Evolutionary conservation across 805 yeast species (phyloP), one percentile per base, ranked within the genome.

Genomic region (Saturnispora hagleri): DNA sequence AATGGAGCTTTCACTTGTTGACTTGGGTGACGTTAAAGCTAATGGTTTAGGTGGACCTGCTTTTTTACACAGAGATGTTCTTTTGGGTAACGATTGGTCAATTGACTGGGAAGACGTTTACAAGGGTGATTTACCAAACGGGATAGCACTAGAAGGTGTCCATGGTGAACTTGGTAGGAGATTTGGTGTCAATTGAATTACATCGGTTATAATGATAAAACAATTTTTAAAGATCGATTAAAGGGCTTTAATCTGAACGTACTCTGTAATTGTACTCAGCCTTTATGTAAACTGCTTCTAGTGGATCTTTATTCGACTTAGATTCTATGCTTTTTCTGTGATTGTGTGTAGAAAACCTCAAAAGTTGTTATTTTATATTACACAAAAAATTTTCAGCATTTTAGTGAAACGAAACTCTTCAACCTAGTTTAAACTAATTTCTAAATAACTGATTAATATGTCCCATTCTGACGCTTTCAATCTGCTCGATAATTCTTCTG

Each of bases 91-190:
- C 62, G 98, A 93, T 53, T 69, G 82, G 20, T 68, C 80, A 15
- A 71, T 91, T 42, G 97, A 88, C 60, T 91, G 98, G 97, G 98
- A 93, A 62, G 98, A 93, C 62, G 76, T 91, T 20, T 90, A 90
- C 28, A 46, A 48, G 9, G 34, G 27, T 28, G 26, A 48, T 20
- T 18, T 40, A 2, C 48, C 40, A 28, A 28, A 3, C 17, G 24
- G 44, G 13, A 24, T 41, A 24, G n/a, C 27, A 41, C 18, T 41
- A 17, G 44, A 41, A 15, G 44, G 44, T 8, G 22, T 41, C 13
- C 44, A 41, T 22, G 26, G 28, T 6, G 44, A 41, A 24, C 31
- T 41, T 12, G 44, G 31, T 24, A 41, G 22, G 18, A 24, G 18
- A 41, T 24, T 17, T 24, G 44, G 44, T 5, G 27, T 41, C 26